Percentiles rank a stretch among this genome's conserved stretches.
Evolutionary conservation across 2,329 filamentous ascomycete species (phyloP).

Genomic region (Myotisia sp.): DNA sequence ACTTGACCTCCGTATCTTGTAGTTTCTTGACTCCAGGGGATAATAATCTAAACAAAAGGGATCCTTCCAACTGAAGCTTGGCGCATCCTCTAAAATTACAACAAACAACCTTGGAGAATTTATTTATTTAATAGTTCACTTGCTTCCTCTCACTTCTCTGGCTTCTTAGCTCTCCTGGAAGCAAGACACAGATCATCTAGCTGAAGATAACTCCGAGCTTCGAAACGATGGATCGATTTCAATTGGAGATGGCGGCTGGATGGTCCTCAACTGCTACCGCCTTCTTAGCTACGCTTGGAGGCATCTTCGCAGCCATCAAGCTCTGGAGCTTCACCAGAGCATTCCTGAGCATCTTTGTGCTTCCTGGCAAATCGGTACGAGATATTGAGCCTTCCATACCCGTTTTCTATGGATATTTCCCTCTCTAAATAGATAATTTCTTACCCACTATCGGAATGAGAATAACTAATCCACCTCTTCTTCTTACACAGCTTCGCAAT

Average conservation of each 20-base stretch:
- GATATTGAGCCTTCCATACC: background rate
- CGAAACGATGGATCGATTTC: constrained; percentile 19
- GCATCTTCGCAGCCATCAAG: constrained; percentile 44
- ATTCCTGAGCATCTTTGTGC: constrained; percentile 53
- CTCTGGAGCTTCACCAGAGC: constrained; percentile 46
- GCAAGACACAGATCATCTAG: too few relatives aligned
- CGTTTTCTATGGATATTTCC: background rate
- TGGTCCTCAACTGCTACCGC: constrained; percentile 24
- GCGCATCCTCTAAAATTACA: too few relatives aligned
- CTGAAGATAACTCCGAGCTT: constrained; percentile 1
- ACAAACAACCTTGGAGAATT: too few relatives aligned
- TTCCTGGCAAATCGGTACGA: constrained; percentile 39
- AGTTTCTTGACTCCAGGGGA: too few relatives aligned
- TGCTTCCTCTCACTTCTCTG: too few relatives aligned
- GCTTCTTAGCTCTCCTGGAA: too few relatives aligned
- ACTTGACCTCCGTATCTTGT: too few relatives aligned
- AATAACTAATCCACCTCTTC: constrained; percentile 2
- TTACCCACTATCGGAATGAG: too few relatives aligned
- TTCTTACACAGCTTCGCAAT: constrained; percentile 53
- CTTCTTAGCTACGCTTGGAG: constrained; percentile 36
- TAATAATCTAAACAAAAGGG: too few relatives aligned
- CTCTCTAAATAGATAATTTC: too few relatives aligned
- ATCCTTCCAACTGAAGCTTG: too few relatives aligned
- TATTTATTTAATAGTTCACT: too few relatives aligned
- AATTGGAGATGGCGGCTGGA: constrained; percentile 22